Evolutionary conservation across 768 basidiomycete species (phyloP), one percentile per base, ranked within the genome.

Genomic region (Glaciozyma antarctica): DNA sequence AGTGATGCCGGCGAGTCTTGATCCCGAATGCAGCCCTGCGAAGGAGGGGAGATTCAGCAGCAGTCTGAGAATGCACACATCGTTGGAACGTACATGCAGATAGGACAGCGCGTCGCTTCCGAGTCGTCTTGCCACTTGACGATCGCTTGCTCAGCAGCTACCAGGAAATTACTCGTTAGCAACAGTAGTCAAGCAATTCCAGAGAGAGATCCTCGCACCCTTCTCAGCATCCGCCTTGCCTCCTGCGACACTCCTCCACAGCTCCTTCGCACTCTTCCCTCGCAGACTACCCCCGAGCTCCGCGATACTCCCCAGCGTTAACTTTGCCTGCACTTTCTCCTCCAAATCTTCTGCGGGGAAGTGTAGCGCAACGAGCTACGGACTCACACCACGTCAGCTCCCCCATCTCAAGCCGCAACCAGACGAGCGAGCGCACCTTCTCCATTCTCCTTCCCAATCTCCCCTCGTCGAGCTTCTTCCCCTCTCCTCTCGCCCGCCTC

Each of bases 1-100:
- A 98, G 74, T 98, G 94, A 71, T 98, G 94, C 77, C 94, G 94
- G 19, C 94, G 85, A 71, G 91, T 94, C 1, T 90, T 89, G 4
- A 98, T 77, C 0, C 92, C 88, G 75, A 98, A 98, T 2, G 86
- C 83, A 2, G 78, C 58, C 82, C 81, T 70, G 83, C 84, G 9
- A 26, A 26, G 32, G 6, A 51, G 30, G 2, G 38, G 5, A 19
- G 28, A 28, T n/a, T 61, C 38, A 59, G 59, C 17, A 2, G 28
- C 16, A 7, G 24, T 26, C n/a, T n/a, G n/a, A 24, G 21, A 44
- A 51, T 0, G 45, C 43, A 24, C 48, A 44, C 9, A 19, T 78
- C 84, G 24, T 17, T 7, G 28, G n/a, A 16, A 28, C 59, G 41
- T 8, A 64, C 44, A 57, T 58, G 83, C 94, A 99, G 67, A 94